Evolutionary conservation across 371 early-diverging fungal genomes (phyloP).

Genomic region (Mortierella sp.): DNA sequence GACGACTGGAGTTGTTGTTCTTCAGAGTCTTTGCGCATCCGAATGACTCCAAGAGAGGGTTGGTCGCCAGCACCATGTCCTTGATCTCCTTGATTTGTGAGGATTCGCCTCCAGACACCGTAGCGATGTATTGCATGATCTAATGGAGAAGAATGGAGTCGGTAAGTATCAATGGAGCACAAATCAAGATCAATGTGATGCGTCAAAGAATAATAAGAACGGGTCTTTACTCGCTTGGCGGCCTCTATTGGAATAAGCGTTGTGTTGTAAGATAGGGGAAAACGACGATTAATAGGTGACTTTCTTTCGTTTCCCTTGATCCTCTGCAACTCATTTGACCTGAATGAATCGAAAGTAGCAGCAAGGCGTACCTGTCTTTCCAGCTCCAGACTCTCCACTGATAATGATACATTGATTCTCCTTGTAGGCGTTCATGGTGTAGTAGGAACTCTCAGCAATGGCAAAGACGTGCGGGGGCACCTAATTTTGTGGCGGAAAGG

Average conservation of each 20-base stretch:
- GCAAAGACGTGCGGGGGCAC: slow-evolving; percentile 92
- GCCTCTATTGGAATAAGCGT: slow-evolving; percentile 75
- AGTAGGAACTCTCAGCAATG: slow-evolving; percentile 89
- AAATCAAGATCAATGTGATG: neutral
- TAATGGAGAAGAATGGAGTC: slow-evolving; percentile 25
- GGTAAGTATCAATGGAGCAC: neutral
- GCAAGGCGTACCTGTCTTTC: slow-evolving; percentile 84
- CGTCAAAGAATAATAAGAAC: neutral
- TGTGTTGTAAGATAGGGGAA: neutral
- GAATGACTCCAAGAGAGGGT: slow-evolving; percentile 98
- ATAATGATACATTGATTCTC: slow-evolving; percentile 99
- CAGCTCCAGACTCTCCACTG: slow-evolving; percentile 92
- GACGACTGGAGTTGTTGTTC: slow-evolving; percentile 99
- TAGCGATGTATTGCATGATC: slow-evolving; percentile 98
- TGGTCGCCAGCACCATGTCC: slow-evolving; percentile 96
- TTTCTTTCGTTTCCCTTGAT: neutral
- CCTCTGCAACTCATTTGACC: neutral
- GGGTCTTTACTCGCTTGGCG: slow-evolving; percentile 73
- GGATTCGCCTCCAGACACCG: slow-evolving; percentile 87
- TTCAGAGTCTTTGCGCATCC: slow-evolving; percentile 99
- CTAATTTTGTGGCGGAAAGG: slow-evolving; percentile 46
- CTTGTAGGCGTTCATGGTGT: slow-evolving; percentile 96
- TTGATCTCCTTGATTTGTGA: slow-evolving; percentile 93
- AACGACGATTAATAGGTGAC: neutral
- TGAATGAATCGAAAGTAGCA: neutral